Conservation (phyloP, 169 alveolate species). For the Babesia divergens region DNA sequence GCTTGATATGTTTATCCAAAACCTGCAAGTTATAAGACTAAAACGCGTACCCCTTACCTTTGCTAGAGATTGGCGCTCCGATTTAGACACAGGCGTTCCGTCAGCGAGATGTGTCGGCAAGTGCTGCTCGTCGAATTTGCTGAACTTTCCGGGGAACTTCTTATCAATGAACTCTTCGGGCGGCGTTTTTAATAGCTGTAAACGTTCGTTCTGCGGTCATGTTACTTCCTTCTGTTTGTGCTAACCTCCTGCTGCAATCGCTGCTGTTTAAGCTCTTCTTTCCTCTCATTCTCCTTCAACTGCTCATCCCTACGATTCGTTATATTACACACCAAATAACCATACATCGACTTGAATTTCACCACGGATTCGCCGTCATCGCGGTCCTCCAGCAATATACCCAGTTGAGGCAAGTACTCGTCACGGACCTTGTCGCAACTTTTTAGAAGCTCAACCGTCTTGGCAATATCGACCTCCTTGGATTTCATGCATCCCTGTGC, state of each 20-base stretch:
- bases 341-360: constrained; percentile 58
- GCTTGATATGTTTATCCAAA: constrained; percentile 56
- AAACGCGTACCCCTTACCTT: constrained; percentile 24
- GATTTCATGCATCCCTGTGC: constrained; percentile 48
- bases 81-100: constrained; percentile 55
- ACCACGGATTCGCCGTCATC: constrained; percentile 53
- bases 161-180: constrained; percentile 56
- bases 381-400: constrained; percentile 58
- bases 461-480: constrained; percentile 17
- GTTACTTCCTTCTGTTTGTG: background rate
- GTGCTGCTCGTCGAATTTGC: constrained; percentile 57
- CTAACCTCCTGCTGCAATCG: constrained; percentile 43
- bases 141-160: constrained; percentile 60
- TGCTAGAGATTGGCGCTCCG: constrained; percentile 58
- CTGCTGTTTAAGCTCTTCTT: constrained; percentile 50
- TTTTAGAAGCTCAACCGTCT: constrained; percentile 36
- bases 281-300: constrained; percentile 27
- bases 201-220: constrained; percentile 25
- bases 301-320: constrained; percentile 34
- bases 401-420: constrained; percentile 40
- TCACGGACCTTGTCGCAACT: constrained; percentile 55
- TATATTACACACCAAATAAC: background rate
- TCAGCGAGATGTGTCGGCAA: constrained; percentile 54
- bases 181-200: constrained; percentile 13
- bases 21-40: background rate